phyloP scores from a whole-genome alignment of 768 basidiomycete genomes.

The Cystofilobasidium bisporidii region DNA sequence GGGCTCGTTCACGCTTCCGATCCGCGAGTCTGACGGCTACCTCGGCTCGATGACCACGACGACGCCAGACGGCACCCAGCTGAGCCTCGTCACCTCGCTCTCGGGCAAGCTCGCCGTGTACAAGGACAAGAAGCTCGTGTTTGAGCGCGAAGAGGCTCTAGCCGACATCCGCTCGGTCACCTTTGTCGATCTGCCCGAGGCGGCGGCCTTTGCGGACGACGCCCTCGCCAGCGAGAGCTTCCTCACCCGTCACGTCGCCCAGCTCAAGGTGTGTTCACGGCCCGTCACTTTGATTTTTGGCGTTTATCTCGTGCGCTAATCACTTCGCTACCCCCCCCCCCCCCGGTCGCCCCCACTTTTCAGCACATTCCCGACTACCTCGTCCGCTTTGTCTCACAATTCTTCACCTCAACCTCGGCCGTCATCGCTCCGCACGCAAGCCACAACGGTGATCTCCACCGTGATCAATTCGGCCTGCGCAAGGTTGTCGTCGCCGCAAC shows the following conservation, averaged over 20 bases:
- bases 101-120: slow-evolving; percentile 70
- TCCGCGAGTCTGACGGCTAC: no score
- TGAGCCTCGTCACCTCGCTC: slow-evolving; percentile 52
- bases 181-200: slow-evolving; percentile 70
- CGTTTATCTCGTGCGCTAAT: no score
- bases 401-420: slow-evolving; percentile 47
- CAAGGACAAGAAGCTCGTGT: slow-evolving; percentile 53
- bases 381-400: slow-evolving; percentile 57
- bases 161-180: slow-evolving; percentile 54
- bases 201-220: slow-evolving; percentile 40
- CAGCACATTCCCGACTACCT: slow-evolving; percentile 65
- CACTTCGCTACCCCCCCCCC: slow-evolving; percentile 17
- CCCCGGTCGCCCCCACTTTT: not conserved
- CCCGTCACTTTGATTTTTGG: no score
- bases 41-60: not conserved
- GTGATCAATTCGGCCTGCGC: slow-evolving; percentile 77
- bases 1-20: not conserved
- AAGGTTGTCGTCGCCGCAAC: slow-evolving; percentile 71
- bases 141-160: slow-evolving; percentile 75
- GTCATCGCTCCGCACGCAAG: slow-evolving; percentile 36
- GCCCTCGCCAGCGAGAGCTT: slow-evolving; percentile 22
- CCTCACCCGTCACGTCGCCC: slow-evolving; percentile 32
- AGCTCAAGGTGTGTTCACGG: slow-evolving; percentile 38
- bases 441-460: slow-evolving; percentile 43
- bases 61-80: not conserved